These are phyloP conservation scores for Rhizopogon vulgaris DNA, from an alignment of 768 basidiomycete species.

Conservation along the genomic window DNA sequence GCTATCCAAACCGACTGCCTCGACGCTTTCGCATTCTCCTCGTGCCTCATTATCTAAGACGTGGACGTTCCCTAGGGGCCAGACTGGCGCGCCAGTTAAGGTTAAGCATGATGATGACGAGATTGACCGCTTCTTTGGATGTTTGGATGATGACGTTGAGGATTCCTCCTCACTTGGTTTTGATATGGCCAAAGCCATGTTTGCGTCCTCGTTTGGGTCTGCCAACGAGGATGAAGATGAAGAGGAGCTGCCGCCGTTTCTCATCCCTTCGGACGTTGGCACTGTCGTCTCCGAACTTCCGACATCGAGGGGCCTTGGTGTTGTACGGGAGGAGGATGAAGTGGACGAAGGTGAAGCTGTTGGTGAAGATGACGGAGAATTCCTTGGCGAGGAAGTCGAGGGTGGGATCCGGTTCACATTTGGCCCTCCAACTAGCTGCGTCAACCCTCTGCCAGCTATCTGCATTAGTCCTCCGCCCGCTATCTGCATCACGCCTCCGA, in stretches of 20 bases:
- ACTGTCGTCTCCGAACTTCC: constrained; percentile 29
- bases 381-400: constrained; percentile 52
- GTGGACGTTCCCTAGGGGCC: constrained; percentile 59
- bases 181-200: constrained; percentile 56
- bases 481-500: constrained; percentile 9
- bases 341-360: constrained; percentile 18
- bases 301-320: constrained; percentile 26
- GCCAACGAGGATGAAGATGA: constrained; percentile 43
- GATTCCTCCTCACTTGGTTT: constrained; percentile 39
- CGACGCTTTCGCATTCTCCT: constrained; percentile 20
- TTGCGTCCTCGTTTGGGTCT: constrained; percentile 45
- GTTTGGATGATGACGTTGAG: constrained; percentile 48
- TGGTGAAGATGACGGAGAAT: constrained; percentile 40
- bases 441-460: constrained; percentile 16
- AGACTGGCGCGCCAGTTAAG: constrained; percentile 13
- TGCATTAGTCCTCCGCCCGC: constrained; percentile 12
- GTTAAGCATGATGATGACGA: constrained; percentile 33
- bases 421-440: constrained; percentile 37
- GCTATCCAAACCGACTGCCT: constrained; percentile 10
- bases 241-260: constrained; percentile 41
- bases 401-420: constrained; percentile 74
- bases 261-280: constrained; percentile 42
- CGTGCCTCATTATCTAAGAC: constrained; percentile 51
- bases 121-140: constrained; percentile 77
- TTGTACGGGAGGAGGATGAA: constrained; percentile 38